Evolutionary conservation across 2,329 filamentous ascomycete genomes (phyloP).

Genomic region (Didymella exigua): DNA sequence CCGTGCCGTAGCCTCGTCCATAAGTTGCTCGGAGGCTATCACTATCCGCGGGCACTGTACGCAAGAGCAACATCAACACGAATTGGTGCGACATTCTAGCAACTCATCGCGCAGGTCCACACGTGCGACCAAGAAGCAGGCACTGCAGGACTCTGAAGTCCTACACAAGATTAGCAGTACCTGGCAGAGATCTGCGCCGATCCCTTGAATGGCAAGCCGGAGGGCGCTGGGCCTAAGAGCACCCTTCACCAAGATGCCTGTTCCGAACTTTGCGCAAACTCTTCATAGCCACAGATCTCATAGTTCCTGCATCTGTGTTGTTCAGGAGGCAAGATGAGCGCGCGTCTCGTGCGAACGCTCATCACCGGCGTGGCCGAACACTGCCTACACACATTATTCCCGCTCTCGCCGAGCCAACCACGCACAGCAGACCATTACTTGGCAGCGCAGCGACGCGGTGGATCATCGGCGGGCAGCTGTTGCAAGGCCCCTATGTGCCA

Average conservation of each 20-base stretch:
- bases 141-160: background rate
- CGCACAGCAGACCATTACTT: conserved; percentile 4
- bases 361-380: conserved; percentile 13
- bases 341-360: conserved; percentile 4
- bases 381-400: conserved; percentile 4
- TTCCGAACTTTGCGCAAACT: background rate
- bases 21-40: background rate
- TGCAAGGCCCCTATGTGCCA: background rate
- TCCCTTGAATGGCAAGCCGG: conserved; percentile 17
- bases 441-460: conserved; percentile 5
- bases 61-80: background rate
- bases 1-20: conserved; percentile 6
- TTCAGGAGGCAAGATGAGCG: conserved; percentile 2
- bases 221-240: conserved; percentile 10
- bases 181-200: conserved; percentile 28
- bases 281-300: conserved; percentile 10
- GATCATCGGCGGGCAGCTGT: background rate
- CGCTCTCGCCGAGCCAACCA: conserved; percentile 8
- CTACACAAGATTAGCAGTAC: conserved; percentile 19
- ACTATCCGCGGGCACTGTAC: background rate
- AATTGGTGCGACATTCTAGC: background rate
- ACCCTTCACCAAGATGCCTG: background rate
- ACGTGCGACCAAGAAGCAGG: conserved; percentile 1
- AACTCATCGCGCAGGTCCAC: background rate
- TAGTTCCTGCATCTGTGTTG: background rate